These are phyloP conservation scores for Coprinopsis marcescibilis DNA, from an alignment of 768 basidiomycete genomes.

Conservation along the genomic window DNA sequence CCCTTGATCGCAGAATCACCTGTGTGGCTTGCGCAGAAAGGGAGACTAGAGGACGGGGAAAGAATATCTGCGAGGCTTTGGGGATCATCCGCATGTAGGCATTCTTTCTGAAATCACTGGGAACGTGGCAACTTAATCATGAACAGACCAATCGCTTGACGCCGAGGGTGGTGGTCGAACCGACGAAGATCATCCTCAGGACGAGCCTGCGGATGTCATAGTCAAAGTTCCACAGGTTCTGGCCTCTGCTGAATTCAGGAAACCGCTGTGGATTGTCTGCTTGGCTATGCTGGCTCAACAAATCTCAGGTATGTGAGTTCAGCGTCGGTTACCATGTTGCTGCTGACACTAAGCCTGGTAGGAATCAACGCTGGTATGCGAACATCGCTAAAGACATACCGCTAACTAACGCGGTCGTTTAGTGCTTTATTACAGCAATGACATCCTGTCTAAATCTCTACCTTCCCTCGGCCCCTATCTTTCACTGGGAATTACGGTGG, in stretches of 20 bases:
- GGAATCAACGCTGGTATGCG: conserved; percentile 71
- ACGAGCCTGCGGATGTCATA: conserved; percentile 20
- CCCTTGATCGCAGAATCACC: conserved; percentile 65
- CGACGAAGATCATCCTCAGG: conserved; percentile 13
- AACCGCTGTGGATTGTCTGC: conserved; percentile 59
- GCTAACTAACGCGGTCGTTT: conserved; percentile 7
- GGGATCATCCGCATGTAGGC: conserved; percentile 24
- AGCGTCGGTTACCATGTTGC: neutral
- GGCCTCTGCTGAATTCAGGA: conserved; percentile 46
- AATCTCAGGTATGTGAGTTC: conserved; percentile 50
- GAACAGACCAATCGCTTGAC: conserved; percentile 36
- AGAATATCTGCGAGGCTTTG: conserved; percentile 47
- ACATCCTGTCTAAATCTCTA: conserved; percentile 75
- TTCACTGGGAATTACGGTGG: conserved; percentile 76
- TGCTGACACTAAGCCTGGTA: conserved; percentile 20
- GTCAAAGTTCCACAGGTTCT: conserved; percentile 52
- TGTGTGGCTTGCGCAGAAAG: conserved; percentile 51
- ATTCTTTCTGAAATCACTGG: neutral
- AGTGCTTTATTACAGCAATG: conserved; percentile 91
- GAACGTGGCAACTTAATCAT: conserved; percentile 8
- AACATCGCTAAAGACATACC: neutral
- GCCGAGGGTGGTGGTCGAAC: conserved; percentile 21
- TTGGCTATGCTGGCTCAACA: conserved; percentile 77
- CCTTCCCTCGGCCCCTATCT: conserved; percentile 78
- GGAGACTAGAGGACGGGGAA: conserved; percentile 45